phyloP scores from a whole-genome alignment of 225 moss, liverwort and hornwort genomes.

The Ulota crispa region DNA sequence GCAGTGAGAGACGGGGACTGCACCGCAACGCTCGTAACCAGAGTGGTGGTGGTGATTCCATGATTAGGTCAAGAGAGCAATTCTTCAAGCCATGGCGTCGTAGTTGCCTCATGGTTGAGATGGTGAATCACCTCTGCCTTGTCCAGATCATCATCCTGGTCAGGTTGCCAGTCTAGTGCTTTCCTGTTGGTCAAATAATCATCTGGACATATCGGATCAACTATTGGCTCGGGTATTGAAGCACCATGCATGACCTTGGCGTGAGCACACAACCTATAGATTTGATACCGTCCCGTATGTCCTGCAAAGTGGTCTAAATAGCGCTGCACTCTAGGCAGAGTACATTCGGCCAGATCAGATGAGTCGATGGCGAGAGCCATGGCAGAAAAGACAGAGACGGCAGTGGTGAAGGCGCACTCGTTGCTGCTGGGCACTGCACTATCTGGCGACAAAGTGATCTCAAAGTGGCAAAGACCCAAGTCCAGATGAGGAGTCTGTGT shows the following conservation, averaged over 20 bases:
- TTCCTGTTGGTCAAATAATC: neutral
- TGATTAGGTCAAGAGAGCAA: neutral
- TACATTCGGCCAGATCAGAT: neutral
- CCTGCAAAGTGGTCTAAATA: accelerated
- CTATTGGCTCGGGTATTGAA: too few relatives aligned
- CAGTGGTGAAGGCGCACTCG: too few relatives aligned
- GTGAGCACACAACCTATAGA: neutral
- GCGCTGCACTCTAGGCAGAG: accelerated
- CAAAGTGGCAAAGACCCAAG: too few relatives aligned
- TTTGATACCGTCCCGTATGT: neutral
- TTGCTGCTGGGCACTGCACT: too few relatives aligned
- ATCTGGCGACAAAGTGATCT: too few relatives aligned
- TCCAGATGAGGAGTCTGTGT: too few relatives aligned
- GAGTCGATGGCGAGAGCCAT: neutral
- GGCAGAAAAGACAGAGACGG: neutral
- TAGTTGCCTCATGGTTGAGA: neutral
- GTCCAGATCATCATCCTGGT: neutral
- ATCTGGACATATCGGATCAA: too few relatives aligned
- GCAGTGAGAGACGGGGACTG: neutral
- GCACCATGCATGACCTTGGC: neutral
- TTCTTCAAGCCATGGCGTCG: neutral
- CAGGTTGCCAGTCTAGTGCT: neutral
- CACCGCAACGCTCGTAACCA: neutral
- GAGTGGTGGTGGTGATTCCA: neutral
- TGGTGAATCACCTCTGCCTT: neutral